Base-by-base conservation (phyloP, 2,329 filamentous ascomycete species). In the Trichophyton benhamiae region DNA sequence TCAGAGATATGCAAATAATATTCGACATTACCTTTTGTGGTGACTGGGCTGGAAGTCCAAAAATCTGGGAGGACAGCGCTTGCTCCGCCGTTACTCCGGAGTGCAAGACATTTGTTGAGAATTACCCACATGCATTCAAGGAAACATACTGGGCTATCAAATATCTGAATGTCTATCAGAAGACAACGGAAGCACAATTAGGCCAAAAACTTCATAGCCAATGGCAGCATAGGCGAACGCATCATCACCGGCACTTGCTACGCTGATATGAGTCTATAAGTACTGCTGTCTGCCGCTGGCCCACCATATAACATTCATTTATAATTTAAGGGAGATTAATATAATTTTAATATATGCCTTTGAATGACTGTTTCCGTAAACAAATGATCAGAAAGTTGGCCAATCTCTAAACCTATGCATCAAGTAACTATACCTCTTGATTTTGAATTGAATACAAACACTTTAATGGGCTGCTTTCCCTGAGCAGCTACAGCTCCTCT, bases 1-100 rank as follows among this genome's bases (percentile, higher is more conserved):
- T 79, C 67, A 69, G 69, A 52, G 60, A 71, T 7, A 73, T 77
- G 61, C 70, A 72, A 17, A 73, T 78, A 57, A 71, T 81, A 22
- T 77, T 82, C 61, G 77, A 82, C 65, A 79, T 75, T 1, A 79
- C 78, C 0, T 82, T 82, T 69, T 82, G 80, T 63, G 80, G 81
- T 38, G 77, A 80, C 60, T 83, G 80, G 80, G 80, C 80, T 6
- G 80, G 80, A 22, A 57, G 38, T 3, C 58, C 58, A 9, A 22
- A 60, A 17, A 60, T 61, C 30, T 66, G 65, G 65, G 38, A 42
- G 4, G 38, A 44, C 1, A 60, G 60, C 3, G 13, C 41, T 9
- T 66, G 63, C 46, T 59, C 59, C 15, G 59, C 57, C 17, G 42
- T 61, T 15, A 60, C 60, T 8, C 15, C 57, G 30, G 63, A 44